Evolutionary conservation across 2,329 filamentous ascomycete genomes (phyloP).

Genomic region (Sphaerulina vaccinii): DNA sequence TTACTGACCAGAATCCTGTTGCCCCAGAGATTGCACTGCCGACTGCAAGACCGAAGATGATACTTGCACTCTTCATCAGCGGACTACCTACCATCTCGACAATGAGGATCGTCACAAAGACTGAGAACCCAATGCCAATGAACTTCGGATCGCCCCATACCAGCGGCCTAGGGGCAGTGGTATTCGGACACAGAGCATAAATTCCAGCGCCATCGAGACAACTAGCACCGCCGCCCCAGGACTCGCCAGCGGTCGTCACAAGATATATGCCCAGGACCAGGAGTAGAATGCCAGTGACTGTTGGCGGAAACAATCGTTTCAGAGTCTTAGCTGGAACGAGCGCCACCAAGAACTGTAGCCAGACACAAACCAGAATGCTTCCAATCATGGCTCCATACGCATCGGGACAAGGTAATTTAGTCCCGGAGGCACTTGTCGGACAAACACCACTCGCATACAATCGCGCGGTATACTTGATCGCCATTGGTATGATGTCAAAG

Average conservation of each 20-base stretch:
- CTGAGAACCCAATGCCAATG: conserved; percentile 24
- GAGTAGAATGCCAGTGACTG: conserved; percentile 21
- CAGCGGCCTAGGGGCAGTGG: conserved; percentile 19
- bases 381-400: conserved; percentile 23
- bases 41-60: conserved; percentile 24
- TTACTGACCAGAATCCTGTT: conserved; percentile 22
- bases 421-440: conserved; percentile 12
- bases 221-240: conserved; percentile 24
- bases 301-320: conserved; percentile 22
- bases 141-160: conserved; percentile 24
- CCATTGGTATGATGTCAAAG: conserved; percentile 26
- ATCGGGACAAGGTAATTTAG: conserved; percentile 22
- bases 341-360: conserved; percentile 23
- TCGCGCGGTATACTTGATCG: conserved; percentile 19
- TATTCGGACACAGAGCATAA: conserved; percentile 22
- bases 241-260: conserved; percentile 22
- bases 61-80: conserved; percentile 23
- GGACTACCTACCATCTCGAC: conserved; percentile 24
- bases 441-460: conserved; percentile 19
- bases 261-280: conserved; percentile 23
- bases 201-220: conserved; percentile 21
- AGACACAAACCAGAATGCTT: conserved; percentile 21
- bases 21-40: conserved; percentile 25
- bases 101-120: conserved; percentile 25
- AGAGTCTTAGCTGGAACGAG: conserved; percentile 19